Percentiles rank a stretch among this genome's conserved stretches.
Conservation (phyloP, 2,329 filamentous ascomycete species). For the Rhytidhysteron rufulum region DNA sequence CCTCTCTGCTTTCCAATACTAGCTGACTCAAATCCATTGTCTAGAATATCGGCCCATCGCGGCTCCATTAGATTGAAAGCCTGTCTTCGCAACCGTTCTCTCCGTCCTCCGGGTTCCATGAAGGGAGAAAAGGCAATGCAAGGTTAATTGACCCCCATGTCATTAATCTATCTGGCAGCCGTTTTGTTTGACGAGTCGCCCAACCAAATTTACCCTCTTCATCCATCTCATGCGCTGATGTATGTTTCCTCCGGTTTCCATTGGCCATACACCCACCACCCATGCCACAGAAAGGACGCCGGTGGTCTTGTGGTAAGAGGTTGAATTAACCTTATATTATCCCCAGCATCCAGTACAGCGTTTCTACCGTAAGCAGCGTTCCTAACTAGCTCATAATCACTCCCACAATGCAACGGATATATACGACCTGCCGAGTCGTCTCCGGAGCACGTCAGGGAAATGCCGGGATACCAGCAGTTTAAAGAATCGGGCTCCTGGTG, state of each 20-base stretch:
- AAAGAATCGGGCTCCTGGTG: slow-evolving; percentile 14
- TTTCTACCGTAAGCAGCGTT: not conserved
- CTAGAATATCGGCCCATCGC: not conserved
- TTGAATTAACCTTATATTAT: slow-evolving; percentile 1
- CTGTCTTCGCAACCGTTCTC: not conserved
- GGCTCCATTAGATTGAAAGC: not conserved
- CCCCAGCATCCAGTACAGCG: not conserved
- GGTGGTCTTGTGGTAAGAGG: not conserved
- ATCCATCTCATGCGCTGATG: not conserved
- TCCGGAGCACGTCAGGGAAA: not conserved
- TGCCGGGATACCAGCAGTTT: slow-evolving; percentile 13
- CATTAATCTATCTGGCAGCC: slow-evolving; percentile 1
- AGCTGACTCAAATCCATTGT: not conserved
- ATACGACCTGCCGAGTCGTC: not conserved
- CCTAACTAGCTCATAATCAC: not conserved
- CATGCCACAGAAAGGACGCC: too few relatives aligned
- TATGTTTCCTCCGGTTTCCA: not conserved
- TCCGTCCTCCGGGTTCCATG: not conserved
- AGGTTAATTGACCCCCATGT: not conserved
- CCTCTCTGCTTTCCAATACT: not conserved
- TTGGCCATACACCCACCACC: too few relatives aligned
- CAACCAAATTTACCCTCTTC: not conserved
- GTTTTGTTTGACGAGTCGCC: not conserved
- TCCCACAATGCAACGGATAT: not conserved
- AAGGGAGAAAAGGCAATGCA: not conserved